Conservation (phyloP, 2,329 filamentous ascomycete genomes). For the Trichoderma sp. region DNA sequence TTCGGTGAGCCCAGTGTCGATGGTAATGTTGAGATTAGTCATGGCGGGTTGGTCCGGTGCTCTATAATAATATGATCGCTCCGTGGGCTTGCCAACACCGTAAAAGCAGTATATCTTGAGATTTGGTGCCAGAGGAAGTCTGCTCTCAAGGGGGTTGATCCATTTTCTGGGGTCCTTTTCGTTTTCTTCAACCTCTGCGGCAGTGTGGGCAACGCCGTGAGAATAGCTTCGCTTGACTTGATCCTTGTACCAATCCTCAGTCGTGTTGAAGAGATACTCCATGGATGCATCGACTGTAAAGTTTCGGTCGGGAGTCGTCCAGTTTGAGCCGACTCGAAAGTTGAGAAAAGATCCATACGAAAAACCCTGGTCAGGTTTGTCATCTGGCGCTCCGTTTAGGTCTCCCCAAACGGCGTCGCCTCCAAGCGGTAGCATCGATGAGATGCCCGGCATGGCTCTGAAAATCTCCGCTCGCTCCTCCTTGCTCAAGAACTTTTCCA, state of each 20-base stretch:
- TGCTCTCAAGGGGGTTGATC: slow-evolving; percentile 90
- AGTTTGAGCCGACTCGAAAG: slow-evolving; percentile 67
- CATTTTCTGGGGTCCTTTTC: slow-evolving; percentile 77
- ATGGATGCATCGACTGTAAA: slow-evolving; percentile 77
- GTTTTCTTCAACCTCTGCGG: slow-evolving; percentile 75
- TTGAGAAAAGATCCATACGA: slow-evolving; percentile 81
- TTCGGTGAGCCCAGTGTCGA: slow-evolving; percentile 61
- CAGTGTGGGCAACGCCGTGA: slow-evolving; percentile 79
- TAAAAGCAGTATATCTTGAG: slow-evolving; percentile 98
- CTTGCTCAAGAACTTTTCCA: slow-evolving; percentile 91
- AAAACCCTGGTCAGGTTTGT: slow-evolving; percentile 66
- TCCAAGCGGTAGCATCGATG: slow-evolving; percentile 93
- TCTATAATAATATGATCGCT: slow-evolving; percentile 89
- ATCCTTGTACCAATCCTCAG: slow-evolving; percentile 80
- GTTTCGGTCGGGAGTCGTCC: slow-evolving; percentile 65
- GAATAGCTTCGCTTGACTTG: slow-evolving; percentile 76
- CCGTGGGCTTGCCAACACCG: slow-evolving; percentile 87
- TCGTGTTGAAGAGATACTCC: slow-evolving; percentile 71
- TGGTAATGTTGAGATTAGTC: slow-evolving; percentile 70
- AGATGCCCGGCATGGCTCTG: slow-evolving; percentile 93
- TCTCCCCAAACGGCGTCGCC: slow-evolving; percentile 96
- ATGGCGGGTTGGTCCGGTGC: slow-evolving; percentile 59
- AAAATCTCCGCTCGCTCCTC: slow-evolving; percentile 92
- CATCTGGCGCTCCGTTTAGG: slow-evolving; percentile 80
- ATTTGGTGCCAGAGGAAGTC: slow-evolving; percentile 80